Conservation (phyloP, 768 basidiomycete genomes). For the Podaxis sp. region DNA sequence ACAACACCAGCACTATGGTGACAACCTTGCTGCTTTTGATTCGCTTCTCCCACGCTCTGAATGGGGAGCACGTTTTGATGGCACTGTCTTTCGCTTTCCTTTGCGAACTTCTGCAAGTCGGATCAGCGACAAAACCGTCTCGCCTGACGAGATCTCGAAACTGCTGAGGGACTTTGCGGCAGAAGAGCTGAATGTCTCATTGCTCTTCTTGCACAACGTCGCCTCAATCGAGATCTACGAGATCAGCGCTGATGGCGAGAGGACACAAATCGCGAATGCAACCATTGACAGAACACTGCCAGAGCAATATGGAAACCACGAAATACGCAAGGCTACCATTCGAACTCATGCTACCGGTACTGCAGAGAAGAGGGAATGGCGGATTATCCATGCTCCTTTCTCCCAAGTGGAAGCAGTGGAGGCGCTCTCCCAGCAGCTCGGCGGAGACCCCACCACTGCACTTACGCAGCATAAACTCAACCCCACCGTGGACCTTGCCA, state of each 20-base stretch:
- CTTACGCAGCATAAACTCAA: constrained; percentile 42
- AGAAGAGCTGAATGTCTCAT: constrained; percentile 37
- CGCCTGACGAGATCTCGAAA: constrained; percentile 29
- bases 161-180: constrained; percentile 42
- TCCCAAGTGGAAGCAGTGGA: constrained; percentile 24
- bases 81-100: constrained; percentile 49
- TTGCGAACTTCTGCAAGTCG: constrained; percentile 34
- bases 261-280: not conserved
- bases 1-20: constrained; percentile 22
- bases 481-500: constrained; percentile 38
- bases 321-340: constrained; percentile 17
- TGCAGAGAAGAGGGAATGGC: constrained; percentile 30
- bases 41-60: constrained; percentile 24
- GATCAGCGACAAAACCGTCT: constrained; percentile 35
- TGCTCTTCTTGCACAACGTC: constrained; percentile 46
- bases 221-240: constrained; percentile 38
- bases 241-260: constrained; percentile 27
- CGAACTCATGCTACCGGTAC: not conserved
- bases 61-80: constrained; percentile 27
- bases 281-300: constrained; percentile 1
- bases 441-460: constrained; percentile 21
- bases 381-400: constrained; percentile 32
- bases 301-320: constrained; percentile 15
- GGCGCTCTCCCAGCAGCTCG: constrained; percentile 26
- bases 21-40: constrained; percentile 32